Conservation (phyloP, 495 filamentous ascomycete species). For the Neurospora tetrasperma region DNA sequence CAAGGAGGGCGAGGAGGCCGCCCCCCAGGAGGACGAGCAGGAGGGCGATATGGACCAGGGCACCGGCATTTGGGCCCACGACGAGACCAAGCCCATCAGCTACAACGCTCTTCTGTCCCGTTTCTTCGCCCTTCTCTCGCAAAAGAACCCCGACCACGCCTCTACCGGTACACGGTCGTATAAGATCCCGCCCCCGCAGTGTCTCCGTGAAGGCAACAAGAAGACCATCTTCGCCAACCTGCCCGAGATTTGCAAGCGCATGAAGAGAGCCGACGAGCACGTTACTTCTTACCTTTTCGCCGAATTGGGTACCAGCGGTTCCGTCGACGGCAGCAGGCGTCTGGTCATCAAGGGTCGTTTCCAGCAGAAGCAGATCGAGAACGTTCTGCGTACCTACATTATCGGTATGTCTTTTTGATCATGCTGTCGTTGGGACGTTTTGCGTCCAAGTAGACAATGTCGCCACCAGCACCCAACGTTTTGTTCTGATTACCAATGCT, state of each 20-base stretch:
- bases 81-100: conserved; percentile 60
- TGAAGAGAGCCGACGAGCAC: conserved; percentile 97
- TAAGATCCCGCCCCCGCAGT: conserved; percentile 99
- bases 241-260: conserved; percentile 46
- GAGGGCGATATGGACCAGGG: conserved; percentile 76
- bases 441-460: neutral
- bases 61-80: conserved; percentile 88
- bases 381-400: conserved; percentile 70
- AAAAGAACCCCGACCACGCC: conserved; percentile 88
- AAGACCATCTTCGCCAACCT: conserved; percentile 99
- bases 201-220: conserved; percentile 98
- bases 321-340: conserved; percentile 82
- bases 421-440: neutral
- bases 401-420: conserved; percentile 56
- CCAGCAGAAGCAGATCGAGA: conserved; percentile 97
- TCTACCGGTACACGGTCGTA: conserved; percentile 83
- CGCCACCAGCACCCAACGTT: neutral
- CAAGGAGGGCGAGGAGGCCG: conserved; percentile 44
- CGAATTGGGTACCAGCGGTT: conserved; percentile 92
- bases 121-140: conserved; percentile 86
- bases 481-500: neutral
- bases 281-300: conserved; percentile 95
- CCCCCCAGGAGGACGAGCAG: conserved; percentile 33
- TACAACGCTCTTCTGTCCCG: conserved; percentile 77
- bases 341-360: conserved; percentile 98